Evolutionary conservation across 2,329 filamentous ascomycete species (phyloP).

Genomic region (Aspergillus ustus): DNA sequence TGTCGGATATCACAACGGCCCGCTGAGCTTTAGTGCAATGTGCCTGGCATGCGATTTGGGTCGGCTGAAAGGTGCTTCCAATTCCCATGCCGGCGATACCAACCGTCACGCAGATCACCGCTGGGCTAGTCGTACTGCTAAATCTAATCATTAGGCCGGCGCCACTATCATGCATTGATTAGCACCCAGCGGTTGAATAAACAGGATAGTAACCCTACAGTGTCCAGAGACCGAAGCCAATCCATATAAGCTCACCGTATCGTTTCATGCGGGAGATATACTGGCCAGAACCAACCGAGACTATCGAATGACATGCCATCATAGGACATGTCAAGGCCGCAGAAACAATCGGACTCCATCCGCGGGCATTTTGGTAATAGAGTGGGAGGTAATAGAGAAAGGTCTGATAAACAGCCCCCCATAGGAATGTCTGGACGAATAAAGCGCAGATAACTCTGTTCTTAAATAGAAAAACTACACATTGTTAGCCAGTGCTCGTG

Average conservation of each 20-base stretch:
- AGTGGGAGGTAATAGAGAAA: slow-evolving; percentile 66
- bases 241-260: slow-evolving; percentile 64
- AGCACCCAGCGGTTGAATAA: not conserved
- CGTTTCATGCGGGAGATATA: slow-evolving; percentile 63
- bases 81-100: slow-evolving; percentile 58
- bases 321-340: slow-evolving; percentile 58
- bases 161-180: slow-evolving; percentile 40
- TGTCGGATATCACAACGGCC: slow-evolving; percentile 65
- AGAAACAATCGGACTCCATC: slow-evolving; percentile 51
- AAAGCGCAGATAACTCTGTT: slow-evolving; percentile 59
- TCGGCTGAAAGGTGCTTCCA: slow-evolving; percentile 59
- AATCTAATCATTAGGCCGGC: slow-evolving; percentile 59
- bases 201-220: slow-evolving; percentile 35
- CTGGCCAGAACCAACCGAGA: slow-evolving; percentile 53
- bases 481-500: not conserved
- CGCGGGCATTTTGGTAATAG: slow-evolving; percentile 64
- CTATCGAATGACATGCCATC: slow-evolving; percentile 50
- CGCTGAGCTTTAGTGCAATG: slow-evolving; percentile 62
- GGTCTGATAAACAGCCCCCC: slow-evolving; percentile 64
- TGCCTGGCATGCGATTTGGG: slow-evolving; percentile 62
- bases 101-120: slow-evolving; percentile 56
- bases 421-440: slow-evolving; percentile 62
- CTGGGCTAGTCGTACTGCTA: slow-evolving; percentile 49
- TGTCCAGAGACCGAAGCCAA: slow-evolving; percentile 52
- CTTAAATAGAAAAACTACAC: slow-evolving; percentile 53